phyloP scores from a whole-genome alignment of 768 basidiomycete genomes.

The Lentinula aciculospora region DNA sequence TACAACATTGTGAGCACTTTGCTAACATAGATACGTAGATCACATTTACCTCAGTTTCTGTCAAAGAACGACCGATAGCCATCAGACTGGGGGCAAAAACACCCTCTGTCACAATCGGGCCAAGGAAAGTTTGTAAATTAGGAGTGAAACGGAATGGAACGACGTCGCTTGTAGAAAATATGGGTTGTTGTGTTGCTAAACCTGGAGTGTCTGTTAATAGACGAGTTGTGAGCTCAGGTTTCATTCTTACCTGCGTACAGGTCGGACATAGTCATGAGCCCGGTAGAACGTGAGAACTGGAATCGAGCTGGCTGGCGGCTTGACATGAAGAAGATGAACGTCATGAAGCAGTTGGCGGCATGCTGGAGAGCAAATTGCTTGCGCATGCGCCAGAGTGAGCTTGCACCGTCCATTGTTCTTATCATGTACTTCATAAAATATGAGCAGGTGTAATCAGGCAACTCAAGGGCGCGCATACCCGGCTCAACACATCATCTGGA shows the following conservation, averaged over 20 bases:
- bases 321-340: constrained; percentile 78
- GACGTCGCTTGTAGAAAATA: constrained; percentile 76
- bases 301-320: constrained; percentile 82
- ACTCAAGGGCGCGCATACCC: constrained; percentile 42
- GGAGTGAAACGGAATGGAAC: constrained; percentile 98
- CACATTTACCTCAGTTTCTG: constrained; percentile 77
- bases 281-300: constrained; percentile 85
- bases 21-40: background rate
- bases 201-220: constrained; percentile 21
- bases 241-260: constrained; percentile 65
- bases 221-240: background rate
- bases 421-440: constrained; percentile 72
- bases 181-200: constrained; percentile 38
- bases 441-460: constrained; percentile 5
- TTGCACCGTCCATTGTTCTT: constrained; percentile 74
- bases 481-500: constrained; percentile 81
- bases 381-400: constrained; percentile 92
- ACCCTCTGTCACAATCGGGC: constrained; percentile 86
- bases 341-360: constrained; percentile 88
- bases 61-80: constrained; percentile 86
- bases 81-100: constrained; percentile 81
- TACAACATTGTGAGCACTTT: constrained; percentile 22
- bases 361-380: constrained; percentile 94
- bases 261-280: constrained; percentile 90
- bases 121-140: constrained; percentile 91